Base-by-base conservation (phyloP, 306 rosid species). In the Potentilla sterilis region DNA sequence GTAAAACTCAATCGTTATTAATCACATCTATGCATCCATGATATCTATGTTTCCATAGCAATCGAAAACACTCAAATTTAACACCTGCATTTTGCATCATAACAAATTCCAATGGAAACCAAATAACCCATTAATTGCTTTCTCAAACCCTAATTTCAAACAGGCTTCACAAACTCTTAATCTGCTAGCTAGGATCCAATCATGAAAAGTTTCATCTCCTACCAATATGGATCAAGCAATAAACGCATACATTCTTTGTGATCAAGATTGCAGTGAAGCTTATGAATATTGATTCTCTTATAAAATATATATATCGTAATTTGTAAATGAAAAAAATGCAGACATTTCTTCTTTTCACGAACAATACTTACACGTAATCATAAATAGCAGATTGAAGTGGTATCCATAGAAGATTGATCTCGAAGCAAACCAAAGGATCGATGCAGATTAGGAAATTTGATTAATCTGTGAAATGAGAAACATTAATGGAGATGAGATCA, bases 401-500 rank as follows among this genome's bases (percentile, higher is more conserved):
- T 16, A 64, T 16, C 28, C 24, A 37, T 64, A 3, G 69, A 15
- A 38, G 11, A 65, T 11, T 38, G 68, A 37, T 59, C 12, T 35
- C 15, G 12, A 61, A 32, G 41, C 67, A 61, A 63, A 63, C 16
- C 18, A 28, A 24, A 28, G 9, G 38, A n/a, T n/a, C n/a, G n/a
- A 59, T 24, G 19, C 65, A 24, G 37, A 10, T 28, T 58, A 58
- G 18, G 38, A 18, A 55, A 14, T 28, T 59, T 59, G 19, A 34
- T 59, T 32, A 14, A 12, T 14, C 44, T 12, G 24, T 3, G 13
- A 64, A 64, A 18, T 18, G 46, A 37, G 46, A 37, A 64, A 64
- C 69, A n/a, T n/a, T n/a, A 64, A 64, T 64, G 69, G 69, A 37
- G 46, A 65, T 38, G 15, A 18, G 69, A 65, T 38, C 28, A 55